These are phyloP conservation scores for Hylodesmum podocarpum DNA, from an alignment of 306 rosid genomes.

Conservation along the genomic window DNA sequence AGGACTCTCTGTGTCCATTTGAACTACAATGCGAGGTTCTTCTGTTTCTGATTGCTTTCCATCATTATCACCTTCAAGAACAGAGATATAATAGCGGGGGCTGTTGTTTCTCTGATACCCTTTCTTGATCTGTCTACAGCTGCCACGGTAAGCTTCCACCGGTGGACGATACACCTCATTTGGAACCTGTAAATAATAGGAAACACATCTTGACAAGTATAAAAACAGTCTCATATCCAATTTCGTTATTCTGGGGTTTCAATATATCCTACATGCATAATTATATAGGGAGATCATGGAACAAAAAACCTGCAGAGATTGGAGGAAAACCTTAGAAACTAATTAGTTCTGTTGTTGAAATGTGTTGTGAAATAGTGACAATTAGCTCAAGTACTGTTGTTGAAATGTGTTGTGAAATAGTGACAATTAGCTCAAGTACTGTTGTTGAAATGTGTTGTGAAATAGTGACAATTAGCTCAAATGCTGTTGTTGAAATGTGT, in stretches of 20 bases:
- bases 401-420: too few relatives aligned
- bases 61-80: slow-evolving; percentile 42
- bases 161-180: slow-evolving; percentile 68
- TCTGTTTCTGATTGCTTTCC: slow-evolving; percentile 42
- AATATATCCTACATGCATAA: too few relatives aligned
- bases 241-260: neutral
- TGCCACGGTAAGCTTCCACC: slow-evolving; percentile 53
- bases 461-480: neutral
- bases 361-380: neutral
- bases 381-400: neutral
- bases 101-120: slow-evolving; percentile 67
- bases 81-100: slow-evolving; percentile 75
- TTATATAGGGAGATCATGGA: too few relatives aligned
- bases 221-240: neutral
- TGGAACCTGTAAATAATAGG: slow-evolving; percentile 50
- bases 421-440: neutral
- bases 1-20: slow-evolving; percentile 94
- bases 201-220: neutral
- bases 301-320: neutral
- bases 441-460: neutral
- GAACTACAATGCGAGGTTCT: slow-evolving; percentile 67
- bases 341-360: neutral
- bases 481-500: neutral
- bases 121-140: slow-evolving; percentile 69
- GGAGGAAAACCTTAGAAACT: neutral